phyloP scores from a whole-genome alignment of 2,329 filamentous ascomycete genomes.

The Cryphonectria nitschkei region DNA sequence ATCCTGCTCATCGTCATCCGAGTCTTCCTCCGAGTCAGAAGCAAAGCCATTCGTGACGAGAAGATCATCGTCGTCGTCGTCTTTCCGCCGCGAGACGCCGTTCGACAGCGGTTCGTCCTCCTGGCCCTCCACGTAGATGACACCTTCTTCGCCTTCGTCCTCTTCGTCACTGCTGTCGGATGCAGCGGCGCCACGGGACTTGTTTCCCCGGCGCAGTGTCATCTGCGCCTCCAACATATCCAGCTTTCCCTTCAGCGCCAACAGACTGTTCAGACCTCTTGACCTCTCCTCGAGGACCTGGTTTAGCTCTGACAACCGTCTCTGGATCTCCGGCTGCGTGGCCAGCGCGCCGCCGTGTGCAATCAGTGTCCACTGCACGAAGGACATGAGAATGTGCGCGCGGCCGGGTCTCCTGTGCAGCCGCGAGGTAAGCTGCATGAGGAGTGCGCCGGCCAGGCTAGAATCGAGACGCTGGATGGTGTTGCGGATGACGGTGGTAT shows the following conservation, averaged over 20 bases:
- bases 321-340: constrained; percentile 80
- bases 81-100: constrained; percentile 47
- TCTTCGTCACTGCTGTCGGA: constrained; percentile 58
- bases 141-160: constrained; percentile 68
- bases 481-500: constrained; percentile 76
- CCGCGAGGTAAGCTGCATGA: constrained; percentile 83
- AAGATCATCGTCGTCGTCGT: constrained; percentile 63
- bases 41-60: constrained; percentile 57
- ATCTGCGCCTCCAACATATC: constrained; percentile 94
- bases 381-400: constrained; percentile 87
- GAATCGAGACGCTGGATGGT: constrained; percentile 93
- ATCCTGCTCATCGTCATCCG: constrained; percentile 52
- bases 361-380: constrained; percentile 94
- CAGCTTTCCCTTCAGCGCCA: constrained; percentile 91
- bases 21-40: constrained; percentile 65
- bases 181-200: constrained; percentile 52
- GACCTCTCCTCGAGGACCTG: constrained; percentile 87
- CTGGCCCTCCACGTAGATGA: constrained; percentile 88
- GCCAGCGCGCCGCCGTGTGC: constrained; percentile 91
- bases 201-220: constrained; percentile 65
- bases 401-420: constrained; percentile 86
- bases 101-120: constrained; percentile 55
- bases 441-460: constrained; percentile 74
- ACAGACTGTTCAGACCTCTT: constrained; percentile 76
- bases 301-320: constrained; percentile 77